These are phyloP conservation scores for Ustilago curta DNA, from an alignment of 1,284 basidiomycete species.

Conservation along the genomic window DNA sequence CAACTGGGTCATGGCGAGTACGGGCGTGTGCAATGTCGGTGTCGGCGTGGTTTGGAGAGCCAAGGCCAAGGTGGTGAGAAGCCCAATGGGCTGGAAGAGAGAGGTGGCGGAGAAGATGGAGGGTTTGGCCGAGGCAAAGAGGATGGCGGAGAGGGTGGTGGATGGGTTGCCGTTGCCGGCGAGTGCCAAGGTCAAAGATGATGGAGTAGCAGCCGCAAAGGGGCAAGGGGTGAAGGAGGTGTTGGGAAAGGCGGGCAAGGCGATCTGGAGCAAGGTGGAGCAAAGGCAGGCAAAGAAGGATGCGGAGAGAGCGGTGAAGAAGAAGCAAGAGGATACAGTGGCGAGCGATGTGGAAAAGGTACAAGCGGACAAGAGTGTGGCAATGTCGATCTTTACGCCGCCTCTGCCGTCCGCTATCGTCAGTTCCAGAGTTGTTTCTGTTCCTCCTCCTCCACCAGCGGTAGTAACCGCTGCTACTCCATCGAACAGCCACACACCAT, in stretches of 20 bases:
- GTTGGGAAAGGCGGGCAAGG: constrained; percentile 3
- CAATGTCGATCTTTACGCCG: constrained; percentile 18
- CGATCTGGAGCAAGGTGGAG: constrained; percentile 2
- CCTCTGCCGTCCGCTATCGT: constrained; percentile 26
- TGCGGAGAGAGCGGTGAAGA: not conserved
- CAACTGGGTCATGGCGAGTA: constrained; percentile 32
- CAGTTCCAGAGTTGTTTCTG: not conserved
- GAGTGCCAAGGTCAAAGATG: not conserved
- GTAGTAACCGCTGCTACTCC: not conserved
- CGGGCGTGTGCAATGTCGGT: constrained; percentile 30
- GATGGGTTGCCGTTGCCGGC: constrained; percentile 16
- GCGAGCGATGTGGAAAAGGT: constrained; percentile 7
- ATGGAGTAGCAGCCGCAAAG: not conserved
- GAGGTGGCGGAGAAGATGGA: constrained; percentile 40
- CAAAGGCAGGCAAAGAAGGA: constrained; percentile 5
- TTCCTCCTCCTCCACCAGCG: not conserved
- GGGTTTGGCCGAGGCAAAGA: constrained; percentile 36
- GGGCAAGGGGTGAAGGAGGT: not conserved
- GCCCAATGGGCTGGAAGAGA: constrained; percentile 31
- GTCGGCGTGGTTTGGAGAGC: constrained; percentile 37
- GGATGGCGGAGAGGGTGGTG: constrained; percentile 27
- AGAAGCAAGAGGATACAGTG: not conserved
- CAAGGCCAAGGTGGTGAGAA: constrained; percentile 35
- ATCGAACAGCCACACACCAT: not conserved
- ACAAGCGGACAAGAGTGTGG: not conserved